Evolutionary conservation across 306 rosid species (phyloP).

Genomic region (Sicyos baderoa): DNA sequence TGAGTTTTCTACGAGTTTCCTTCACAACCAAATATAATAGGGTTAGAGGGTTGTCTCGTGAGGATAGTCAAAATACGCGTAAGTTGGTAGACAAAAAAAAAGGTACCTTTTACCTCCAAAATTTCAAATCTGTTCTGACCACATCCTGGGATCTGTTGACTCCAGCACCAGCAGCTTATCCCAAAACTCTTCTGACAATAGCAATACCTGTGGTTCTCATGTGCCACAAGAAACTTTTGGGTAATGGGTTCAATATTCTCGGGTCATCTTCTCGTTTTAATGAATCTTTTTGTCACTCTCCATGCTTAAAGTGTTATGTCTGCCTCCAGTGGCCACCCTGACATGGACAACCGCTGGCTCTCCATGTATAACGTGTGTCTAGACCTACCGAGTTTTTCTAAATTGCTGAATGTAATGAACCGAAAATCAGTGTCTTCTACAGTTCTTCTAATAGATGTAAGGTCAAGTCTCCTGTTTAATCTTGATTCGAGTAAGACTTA

Average conservation of each 20-base stretch:
- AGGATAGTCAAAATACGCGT: no score
- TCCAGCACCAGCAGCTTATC: no score
- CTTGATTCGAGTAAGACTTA: background rate
- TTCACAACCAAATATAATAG: no score
- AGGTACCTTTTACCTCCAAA: no score
- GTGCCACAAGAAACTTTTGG: constrained; percentile 26
- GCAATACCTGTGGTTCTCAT: constrained; percentile 26
- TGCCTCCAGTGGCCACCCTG: constrained; percentile 38
- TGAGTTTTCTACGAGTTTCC: no score
- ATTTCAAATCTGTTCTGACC: no score
- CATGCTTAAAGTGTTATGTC: constrained; percentile 26
- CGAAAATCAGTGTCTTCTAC: constrained; percentile 29
- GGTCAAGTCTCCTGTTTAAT: constrained; percentile 22
- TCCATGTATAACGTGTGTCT: constrained; percentile 55
- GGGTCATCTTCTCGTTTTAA: constrained; percentile 6
- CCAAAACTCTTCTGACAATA: constrained; percentile 26
- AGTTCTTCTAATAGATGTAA: constrained; percentile 42
- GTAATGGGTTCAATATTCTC: constrained; percentile 25
- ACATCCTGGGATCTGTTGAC: no score
- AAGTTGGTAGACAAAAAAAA: no score
- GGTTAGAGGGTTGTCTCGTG: no score
- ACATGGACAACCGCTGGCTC: constrained; percentile 50
- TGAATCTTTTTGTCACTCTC: constrained; percentile 13
- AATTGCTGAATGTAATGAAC: constrained; percentile 37
- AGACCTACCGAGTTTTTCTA: constrained; percentile 48